Evolutionary conservation across 139 green algal genomes (phyloP).

Genomic region (Chlamydomonas sphaeroides): DNA sequence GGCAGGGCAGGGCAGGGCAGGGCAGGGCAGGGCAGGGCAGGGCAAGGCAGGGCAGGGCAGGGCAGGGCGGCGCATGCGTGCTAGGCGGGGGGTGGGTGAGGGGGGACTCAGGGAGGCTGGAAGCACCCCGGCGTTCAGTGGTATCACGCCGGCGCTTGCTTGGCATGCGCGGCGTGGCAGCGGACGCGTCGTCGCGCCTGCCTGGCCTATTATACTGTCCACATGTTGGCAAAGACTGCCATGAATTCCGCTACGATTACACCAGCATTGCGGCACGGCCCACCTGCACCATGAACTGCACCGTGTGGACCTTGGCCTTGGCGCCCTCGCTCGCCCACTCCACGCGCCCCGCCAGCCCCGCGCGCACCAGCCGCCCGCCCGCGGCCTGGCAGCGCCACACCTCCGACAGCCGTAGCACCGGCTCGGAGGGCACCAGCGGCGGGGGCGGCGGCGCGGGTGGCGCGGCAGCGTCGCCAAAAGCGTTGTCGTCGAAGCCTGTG

Average conservation of each 20-base stretch:
- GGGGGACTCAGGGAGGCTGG: no score
- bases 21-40: no score
- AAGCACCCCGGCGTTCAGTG: no score
- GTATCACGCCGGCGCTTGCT: no score
- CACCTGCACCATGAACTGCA: slow-evolving; percentile 43
- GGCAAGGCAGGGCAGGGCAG: no score
- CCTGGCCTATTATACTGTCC: no score
- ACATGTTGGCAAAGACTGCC: no score
- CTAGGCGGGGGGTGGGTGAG: no score
- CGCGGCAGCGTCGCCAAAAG: neutral
- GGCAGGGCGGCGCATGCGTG: no score
- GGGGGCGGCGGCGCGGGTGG: neutral
- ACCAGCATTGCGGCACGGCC: neutral
- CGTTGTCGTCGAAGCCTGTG: slow-evolving; percentile 28
- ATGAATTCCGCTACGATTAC: neutral
- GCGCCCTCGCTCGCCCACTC: slow-evolving; percentile 33
- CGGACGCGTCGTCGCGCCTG: no score
- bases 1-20: no score
- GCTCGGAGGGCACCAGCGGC: slow-evolving; percentile 2
- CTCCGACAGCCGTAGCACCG: slow-evolving; percentile 34
- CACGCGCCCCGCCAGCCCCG: slow-evolving; percentile 18
- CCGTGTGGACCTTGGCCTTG: slow-evolving; percentile 26
- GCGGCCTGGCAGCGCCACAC: slow-evolving; percentile 9
- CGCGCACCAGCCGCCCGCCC: slow-evolving; percentile 6
- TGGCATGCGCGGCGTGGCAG: no score